A percentile compares a stretch with the other conserved stretches of the same genome.
Evolutionary conservation across 1,139 yeast species (phyloP).

Genomic region (Ogataea hybrid): DNA sequence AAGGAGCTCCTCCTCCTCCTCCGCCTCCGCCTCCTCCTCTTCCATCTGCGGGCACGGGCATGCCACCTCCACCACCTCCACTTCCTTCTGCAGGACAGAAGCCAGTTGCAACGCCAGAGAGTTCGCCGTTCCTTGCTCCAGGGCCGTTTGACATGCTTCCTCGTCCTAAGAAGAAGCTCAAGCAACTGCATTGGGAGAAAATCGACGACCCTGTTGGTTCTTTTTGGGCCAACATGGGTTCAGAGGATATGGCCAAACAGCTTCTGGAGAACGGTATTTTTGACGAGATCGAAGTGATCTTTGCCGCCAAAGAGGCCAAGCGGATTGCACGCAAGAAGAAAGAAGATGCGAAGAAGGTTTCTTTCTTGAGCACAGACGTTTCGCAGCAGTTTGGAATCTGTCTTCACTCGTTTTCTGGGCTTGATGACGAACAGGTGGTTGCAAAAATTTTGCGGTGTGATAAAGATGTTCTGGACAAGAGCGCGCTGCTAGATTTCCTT

Average conservation of each 20-base stretch:
- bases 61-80: constrained; percentile 28
- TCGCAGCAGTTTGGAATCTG: constrained; percentile 93
- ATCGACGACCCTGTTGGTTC: constrained; percentile 62
- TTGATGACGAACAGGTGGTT: constrained; percentile 63
- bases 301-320: constrained; percentile 77
- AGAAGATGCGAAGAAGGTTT: constrained; percentile 47
- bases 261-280: constrained; percentile 68
- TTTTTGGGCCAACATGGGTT: constrained; percentile 57
- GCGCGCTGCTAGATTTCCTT: constrained; percentile 79
- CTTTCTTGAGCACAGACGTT: constrained; percentile 74
- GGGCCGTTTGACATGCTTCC: constrained; percentile 59
- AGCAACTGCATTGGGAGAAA: constrained; percentile 84
- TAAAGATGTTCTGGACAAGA: constrained; percentile 60
- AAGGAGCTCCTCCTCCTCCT: constrained; percentile 21
- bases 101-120: constrained; percentile 22
- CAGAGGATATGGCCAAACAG: constrained; percentile 55
- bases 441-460: constrained; percentile 70
- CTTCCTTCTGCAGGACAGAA: constrained; percentile 37
- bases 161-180: constrained; percentile 73
- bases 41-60: constrained; percentile 29
- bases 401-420: constrained; percentile 70
- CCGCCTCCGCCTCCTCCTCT: constrained; percentile 39
- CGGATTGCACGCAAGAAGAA: constrained; percentile 42
- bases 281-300: constrained; percentile 69
- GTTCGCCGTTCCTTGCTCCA: constrained; percentile 36